Conservation (phyloP, 257 asterid species). For the Marsdenia floribunda region DNA sequence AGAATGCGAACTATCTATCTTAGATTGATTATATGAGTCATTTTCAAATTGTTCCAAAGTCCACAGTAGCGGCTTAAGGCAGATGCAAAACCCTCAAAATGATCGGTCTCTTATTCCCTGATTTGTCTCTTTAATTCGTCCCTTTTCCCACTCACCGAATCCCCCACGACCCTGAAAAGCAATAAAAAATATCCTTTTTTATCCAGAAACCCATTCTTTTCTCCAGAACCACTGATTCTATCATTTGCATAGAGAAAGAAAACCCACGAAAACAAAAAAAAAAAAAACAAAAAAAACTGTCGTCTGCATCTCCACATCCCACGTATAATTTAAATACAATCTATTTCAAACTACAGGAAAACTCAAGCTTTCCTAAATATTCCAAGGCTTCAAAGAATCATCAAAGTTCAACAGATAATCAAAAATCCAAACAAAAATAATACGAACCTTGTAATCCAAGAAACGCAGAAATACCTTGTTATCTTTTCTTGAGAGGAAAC, state of each 20-base stretch:
- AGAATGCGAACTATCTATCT: neutral
- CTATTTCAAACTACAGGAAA: neutral
- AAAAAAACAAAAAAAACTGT: neutral
- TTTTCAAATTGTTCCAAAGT: neutral
- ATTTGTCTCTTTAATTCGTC: neutral
- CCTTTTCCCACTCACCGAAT: neutral
- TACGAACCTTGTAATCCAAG: slow-evolving; percentile 11
- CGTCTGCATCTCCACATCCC: neutral
- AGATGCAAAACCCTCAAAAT: neutral
- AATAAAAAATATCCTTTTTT: neutral
- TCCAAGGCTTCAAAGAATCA: neutral
- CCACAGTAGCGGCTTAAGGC: neutral
- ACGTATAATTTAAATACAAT: neutral
- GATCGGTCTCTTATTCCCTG: neutral
- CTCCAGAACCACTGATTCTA: neutral
- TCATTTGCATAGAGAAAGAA: neutral
- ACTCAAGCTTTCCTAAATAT: neutral
- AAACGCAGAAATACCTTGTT: neutral
- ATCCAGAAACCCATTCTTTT: neutral
- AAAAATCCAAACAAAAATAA: neutral
- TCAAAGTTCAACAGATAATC: neutral
- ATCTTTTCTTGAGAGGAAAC: neutral
- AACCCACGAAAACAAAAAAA: neutral
- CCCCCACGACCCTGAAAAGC: neutral
- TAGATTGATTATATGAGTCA: neutral